Conservation (phyloP, 208 protist species). For the Naegleria lovaniensis region DNA sequence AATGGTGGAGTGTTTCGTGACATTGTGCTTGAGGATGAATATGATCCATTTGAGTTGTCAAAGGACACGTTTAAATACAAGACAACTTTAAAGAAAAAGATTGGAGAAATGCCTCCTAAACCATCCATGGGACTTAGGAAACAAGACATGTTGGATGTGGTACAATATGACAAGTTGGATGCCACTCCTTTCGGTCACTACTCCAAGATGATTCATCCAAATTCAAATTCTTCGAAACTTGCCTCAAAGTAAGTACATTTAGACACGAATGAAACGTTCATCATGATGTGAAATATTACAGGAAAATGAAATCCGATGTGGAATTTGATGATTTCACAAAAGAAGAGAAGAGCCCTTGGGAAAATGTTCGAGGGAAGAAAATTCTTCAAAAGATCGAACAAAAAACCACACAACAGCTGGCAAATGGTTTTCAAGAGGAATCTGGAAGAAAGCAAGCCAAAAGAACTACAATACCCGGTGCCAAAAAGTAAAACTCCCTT, state of each 20-base stretch:
- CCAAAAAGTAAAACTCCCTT: not conserved
- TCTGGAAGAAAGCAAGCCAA: not conserved
- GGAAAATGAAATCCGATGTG: not conserved
- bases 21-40: constrained; percentile 1
- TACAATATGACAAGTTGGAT: not conserved
- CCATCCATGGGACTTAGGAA: not conserved
- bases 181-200: not conserved
- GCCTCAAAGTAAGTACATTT: not conserved
- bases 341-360: not conserved
- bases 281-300: not conserved
- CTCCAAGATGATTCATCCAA: not conserved
- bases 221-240: not conserved
- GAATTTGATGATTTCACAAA: not conserved
- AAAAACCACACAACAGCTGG: not conserved
- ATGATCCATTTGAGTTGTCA: not conserved
- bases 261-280: not conserved
- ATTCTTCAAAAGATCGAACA: not conserved
- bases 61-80: not conserved
- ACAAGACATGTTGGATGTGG: not conserved
- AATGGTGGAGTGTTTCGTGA: not conserved
- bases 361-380: not conserved
- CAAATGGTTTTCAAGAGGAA: not conserved
- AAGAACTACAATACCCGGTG: not conserved
- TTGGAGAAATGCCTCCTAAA: not conserved
- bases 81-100: not conserved